phyloP scores from a whole-genome alignment of 2,329 filamentous ascomycete genomes.

The Gremmenia infestans region DNA sequence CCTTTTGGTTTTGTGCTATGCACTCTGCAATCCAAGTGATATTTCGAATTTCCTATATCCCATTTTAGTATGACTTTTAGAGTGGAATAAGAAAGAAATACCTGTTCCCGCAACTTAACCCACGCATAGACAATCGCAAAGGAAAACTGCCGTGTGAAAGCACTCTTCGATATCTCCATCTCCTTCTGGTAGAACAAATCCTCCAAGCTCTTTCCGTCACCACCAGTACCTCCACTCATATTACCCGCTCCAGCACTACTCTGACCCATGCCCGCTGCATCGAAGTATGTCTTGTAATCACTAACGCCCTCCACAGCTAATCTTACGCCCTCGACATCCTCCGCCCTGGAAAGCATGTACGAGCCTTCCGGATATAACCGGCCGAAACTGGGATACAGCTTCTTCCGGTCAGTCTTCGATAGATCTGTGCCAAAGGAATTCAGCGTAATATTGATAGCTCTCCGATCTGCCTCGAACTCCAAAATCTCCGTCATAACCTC shows the following conservation, averaged over 20 bases:
- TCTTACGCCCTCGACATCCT: conserved; percentile 89
- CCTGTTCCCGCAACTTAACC: conserved; percentile 97
- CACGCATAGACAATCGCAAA: conserved; percentile 94
- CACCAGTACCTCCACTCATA: conserved; percentile 73
- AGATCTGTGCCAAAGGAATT: conserved; percentile 98
- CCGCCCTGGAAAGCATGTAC: conserved; percentile 88
- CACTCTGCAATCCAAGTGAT: conserved; percentile 99
- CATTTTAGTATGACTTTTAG: conserved; percentile 30
- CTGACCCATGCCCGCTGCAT: conserved; percentile 76
- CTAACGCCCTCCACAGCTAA: conserved; percentile 88
- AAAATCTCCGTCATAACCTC: conserved; percentile 95
- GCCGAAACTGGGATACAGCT: conserved; percentile 91
- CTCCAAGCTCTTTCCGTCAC: conserved; percentile 84
- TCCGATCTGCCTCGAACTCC: conserved; percentile 92
- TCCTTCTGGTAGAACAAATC: conserved; percentile 99
- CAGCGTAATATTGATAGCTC: conserved; percentile 97
- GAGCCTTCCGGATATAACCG: conserved; percentile 91
- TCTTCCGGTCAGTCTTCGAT: conserved; percentile 87
- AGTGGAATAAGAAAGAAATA: conserved; percentile 41
- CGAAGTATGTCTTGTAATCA: conserved; percentile 96
- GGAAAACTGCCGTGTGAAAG: conserved; percentile 94
- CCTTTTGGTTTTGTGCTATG: conserved; percentile 99
- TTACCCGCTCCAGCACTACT: conserved; percentile 72
- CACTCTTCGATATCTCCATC: conserved; percentile 95
- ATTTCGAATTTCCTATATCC: conserved; percentile 86